Evolutionary conservation across 2,329 filamentous ascomycete species (phyloP).

Genomic region (Botrytis byssoidea): DNA sequence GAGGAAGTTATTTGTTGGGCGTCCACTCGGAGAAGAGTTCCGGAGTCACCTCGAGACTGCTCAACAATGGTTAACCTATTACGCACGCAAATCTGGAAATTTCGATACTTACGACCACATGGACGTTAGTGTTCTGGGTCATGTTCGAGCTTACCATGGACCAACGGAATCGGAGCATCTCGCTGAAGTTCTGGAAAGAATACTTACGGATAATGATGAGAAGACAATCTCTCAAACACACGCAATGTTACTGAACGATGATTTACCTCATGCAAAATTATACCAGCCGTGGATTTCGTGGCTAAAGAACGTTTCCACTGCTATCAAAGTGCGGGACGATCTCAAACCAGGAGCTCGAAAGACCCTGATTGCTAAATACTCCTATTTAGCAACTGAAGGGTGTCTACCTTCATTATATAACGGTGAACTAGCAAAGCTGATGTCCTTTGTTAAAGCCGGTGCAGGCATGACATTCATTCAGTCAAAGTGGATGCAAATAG

Average conservation of each 20-base stretch:
- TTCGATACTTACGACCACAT: neutral
- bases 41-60: neutral
- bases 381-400: neutral
- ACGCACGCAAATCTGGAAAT: neutral
- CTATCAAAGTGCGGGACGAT: neutral
- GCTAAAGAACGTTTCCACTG: slow-evolving; percentile 9
- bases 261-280: neutral
- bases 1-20: slow-evolving; percentile 5
- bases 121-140: neutral
- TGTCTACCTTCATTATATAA: slow-evolving; percentile 8
- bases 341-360: neutral
- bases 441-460: neutral
- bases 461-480: neutral
- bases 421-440: neutral
- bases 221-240: neutral
- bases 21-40: slow-evolving; percentile 4
- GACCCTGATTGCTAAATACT: neutral
- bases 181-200: neutral
- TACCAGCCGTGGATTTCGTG: slow-evolving; percentile 5
- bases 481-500: neutral
- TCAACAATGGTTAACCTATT: neutral
- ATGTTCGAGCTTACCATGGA: neutral
- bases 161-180: neutral
- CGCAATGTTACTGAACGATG: neutral
- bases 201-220: neutral